Conservation (phyloP, 2,329 filamentous ascomycete genomes). For the Elsinoe ampelina region DNA sequence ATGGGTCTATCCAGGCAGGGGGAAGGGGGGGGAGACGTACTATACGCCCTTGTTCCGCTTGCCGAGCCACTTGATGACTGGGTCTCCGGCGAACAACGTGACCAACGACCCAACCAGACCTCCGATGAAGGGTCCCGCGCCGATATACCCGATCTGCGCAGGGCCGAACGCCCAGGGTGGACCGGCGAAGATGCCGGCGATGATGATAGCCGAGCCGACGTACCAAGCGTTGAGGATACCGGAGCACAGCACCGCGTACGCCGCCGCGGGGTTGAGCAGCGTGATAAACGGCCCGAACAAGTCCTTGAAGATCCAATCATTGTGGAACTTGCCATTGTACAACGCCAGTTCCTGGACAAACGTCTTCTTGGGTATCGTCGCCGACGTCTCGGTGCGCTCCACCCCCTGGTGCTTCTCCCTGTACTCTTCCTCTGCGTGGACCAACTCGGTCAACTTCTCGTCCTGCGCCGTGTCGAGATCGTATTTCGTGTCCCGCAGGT, state of each 20-base stretch:
- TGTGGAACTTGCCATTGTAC: slow-evolving; percentile 16
- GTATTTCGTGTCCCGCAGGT: slow-evolving; percentile 20
- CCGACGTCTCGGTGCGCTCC: not conserved
- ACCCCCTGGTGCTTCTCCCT: slow-evolving; percentile 7
- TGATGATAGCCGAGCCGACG: slow-evolving; percentile 21
- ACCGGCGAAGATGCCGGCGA: slow-evolving; percentile 18
- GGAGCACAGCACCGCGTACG: slow-evolving; percentile 16
- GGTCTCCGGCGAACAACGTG: slow-evolving; percentile 14
- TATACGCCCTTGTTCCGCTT: slow-evolving; percentile 17
- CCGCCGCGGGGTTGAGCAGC: slow-evolving; percentile 17
- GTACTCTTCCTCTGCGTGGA: slow-evolving; percentile 15
- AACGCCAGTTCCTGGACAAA: slow-evolving; percentile 18
- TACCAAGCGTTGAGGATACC: slow-evolving; percentile 19
- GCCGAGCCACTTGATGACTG: slow-evolving; percentile 18
- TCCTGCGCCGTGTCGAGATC: slow-evolving; percentile 16
- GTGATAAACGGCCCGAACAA: slow-evolving; percentile 19
- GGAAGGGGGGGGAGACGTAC: not conserved
- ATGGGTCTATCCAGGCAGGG: too few species aligned
- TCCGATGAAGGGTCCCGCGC: slow-evolving; percentile 18
- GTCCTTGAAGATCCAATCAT: slow-evolving; percentile 19
- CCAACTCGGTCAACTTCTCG: slow-evolving; percentile 17
- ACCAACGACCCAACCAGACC: slow-evolving; percentile 16
- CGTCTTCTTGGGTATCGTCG: slow-evolving; percentile 17
- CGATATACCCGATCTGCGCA: slow-evolving; percentile 18
- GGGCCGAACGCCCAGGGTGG: slow-evolving; percentile 18